These are phyloP conservation scores for Triticum urartu DNA, from an alignment of 176 grass and related monocot species.

Conservation along the genomic window DNA sequence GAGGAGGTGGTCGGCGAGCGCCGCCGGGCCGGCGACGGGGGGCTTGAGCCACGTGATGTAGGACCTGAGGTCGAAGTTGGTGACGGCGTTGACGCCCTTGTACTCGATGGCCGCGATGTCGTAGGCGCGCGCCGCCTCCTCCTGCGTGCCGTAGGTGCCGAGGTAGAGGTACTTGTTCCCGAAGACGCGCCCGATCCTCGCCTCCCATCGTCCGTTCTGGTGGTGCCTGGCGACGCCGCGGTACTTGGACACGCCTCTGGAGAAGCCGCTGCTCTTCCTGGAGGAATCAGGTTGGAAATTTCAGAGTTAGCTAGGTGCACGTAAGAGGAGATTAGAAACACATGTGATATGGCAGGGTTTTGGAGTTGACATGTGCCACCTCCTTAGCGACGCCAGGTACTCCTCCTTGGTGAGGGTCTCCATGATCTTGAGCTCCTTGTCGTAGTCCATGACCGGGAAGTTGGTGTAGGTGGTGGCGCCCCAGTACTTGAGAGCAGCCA, in stretches of 20 bases:
- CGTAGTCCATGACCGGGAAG: conserved; percentile 66
- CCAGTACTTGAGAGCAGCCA: conserved; percentile 79
- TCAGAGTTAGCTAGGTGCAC: not conserved
- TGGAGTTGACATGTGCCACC: conserved; percentile 16
- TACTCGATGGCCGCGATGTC: conserved; percentile 82
- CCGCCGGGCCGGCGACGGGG: not conserved
- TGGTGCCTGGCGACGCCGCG: conserved; percentile 73
- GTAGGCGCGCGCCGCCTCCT: conserved; percentile 60
- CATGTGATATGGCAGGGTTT: too few relatives aligned
- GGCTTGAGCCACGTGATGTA: conserved; percentile 80
- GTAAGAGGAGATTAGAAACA: not conserved
- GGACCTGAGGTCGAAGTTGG: conserved; percentile 69
- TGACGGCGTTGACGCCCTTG: conserved; percentile 66
- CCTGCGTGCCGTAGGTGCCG: conserved; percentile 70
- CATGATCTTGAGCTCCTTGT: conserved; percentile 71
- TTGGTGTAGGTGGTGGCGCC: conserved; percentile 61
- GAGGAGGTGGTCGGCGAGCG: conserved; percentile 1
- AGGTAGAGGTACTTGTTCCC: conserved; percentile 78
- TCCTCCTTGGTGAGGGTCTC: conserved; percentile 68
- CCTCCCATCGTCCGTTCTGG: conserved; percentile 80
- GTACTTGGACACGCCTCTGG: conserved; percentile 75
- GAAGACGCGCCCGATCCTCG: conserved; percentile 69
- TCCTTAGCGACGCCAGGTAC: conserved; percentile 64
- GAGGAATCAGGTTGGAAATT: not conserved
- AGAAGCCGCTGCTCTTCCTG: conserved; percentile 78